Percentiles rank a stretch among this genome's conserved stretches.
Evolutionary conservation across 75 land plant genomes (phyloP).

Genomic region (Adiantum capillusveneris): DNA sequence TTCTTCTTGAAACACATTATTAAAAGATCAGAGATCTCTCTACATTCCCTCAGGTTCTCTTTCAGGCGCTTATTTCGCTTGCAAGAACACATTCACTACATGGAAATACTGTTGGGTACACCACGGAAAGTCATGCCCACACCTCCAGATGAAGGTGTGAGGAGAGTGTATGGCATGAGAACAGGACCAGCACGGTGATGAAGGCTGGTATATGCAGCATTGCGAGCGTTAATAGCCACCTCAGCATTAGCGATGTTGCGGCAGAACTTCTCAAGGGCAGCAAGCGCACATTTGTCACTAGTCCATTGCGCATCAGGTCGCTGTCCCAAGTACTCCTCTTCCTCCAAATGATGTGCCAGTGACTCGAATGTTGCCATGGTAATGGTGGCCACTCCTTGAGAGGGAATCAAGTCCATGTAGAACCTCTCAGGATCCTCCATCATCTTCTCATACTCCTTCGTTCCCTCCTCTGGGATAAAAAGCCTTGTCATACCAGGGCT

Average conservation of each 20-base stretch:
- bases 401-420: constrained; percentile 43
- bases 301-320: constrained; percentile 31
- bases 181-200: constrained; percentile 47
- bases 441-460: constrained; percentile 48
- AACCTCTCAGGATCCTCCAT: constrained; percentile 37
- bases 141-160: constrained; percentile 35
- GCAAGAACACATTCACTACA: no score
- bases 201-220: constrained; percentile 14
- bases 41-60: no score
- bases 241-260: constrained; percentile 24
- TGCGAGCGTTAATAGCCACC: constrained; percentile 25
- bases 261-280: constrained; percentile 21
- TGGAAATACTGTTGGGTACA: constrained; percentile 65
- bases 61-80: no score
- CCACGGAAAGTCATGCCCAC: constrained; percentile 53
- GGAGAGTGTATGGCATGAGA: constrained; percentile 39
- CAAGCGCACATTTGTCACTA: constrained; percentile 17
- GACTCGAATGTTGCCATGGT: constrained; percentile 47
- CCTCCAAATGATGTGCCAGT: constrained; percentile 50
- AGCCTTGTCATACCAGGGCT: constrained; percentile 48
- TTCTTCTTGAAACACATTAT: no score
- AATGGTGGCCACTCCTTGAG: constrained; percentile 41
- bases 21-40: no score
- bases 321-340: constrained; percentile 63
- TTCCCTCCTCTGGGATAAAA: constrained; percentile 66